These are phyloP conservation scores for Scheffersomyces insectosa DNA, from an alignment of 1,139 yeast species.

Conservation along the genomic window DNA sequence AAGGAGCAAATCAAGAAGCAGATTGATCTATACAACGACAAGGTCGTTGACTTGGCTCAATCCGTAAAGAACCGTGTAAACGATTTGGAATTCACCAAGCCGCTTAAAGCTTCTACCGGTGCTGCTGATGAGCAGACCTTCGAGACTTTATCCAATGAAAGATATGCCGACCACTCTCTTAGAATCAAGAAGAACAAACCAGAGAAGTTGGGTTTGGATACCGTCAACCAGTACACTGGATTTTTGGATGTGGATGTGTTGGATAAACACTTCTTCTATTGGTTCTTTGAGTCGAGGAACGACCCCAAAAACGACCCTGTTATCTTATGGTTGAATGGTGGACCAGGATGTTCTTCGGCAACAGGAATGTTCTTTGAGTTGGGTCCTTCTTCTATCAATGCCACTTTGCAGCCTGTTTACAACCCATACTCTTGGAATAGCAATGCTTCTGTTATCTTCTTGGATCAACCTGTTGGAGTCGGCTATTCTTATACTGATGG, in stretches of 20 bases:
- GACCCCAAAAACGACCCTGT: constrained; percentile 47
- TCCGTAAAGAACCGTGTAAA: too few species aligned
- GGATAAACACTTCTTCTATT: constrained; percentile 36
- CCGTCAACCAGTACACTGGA: constrained; percentile 11
- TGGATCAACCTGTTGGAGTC: constrained; percentile 50
- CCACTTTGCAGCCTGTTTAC: constrained; percentile 35
- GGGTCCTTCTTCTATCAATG: constrained; percentile 43
- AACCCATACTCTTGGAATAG: constrained; percentile 47
- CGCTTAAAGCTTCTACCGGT: too few species aligned
- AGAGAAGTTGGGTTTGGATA: constrained; percentile 6
- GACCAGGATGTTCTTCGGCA: constrained; percentile 47
- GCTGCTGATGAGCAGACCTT: neutral
- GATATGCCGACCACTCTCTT: neutral
- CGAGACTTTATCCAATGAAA: neutral
- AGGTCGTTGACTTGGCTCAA: too few species aligned
- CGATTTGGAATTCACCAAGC: too few species aligned
- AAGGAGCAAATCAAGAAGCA: too few species aligned
- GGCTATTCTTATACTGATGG: constrained; percentile 54
- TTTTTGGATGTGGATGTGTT: constrained; percentile 45
- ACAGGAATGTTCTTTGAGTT: constrained; percentile 47
- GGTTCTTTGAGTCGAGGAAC: constrained; percentile 48
- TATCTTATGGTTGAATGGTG: constrained; percentile 49
- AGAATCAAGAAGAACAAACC: constrained; percentile 5
- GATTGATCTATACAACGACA: too few species aligned
- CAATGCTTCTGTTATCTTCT: constrained; percentile 47